Conservation (phyloP, 1,284 basidiomycete species). For the Puccinia novopanici region DNA sequence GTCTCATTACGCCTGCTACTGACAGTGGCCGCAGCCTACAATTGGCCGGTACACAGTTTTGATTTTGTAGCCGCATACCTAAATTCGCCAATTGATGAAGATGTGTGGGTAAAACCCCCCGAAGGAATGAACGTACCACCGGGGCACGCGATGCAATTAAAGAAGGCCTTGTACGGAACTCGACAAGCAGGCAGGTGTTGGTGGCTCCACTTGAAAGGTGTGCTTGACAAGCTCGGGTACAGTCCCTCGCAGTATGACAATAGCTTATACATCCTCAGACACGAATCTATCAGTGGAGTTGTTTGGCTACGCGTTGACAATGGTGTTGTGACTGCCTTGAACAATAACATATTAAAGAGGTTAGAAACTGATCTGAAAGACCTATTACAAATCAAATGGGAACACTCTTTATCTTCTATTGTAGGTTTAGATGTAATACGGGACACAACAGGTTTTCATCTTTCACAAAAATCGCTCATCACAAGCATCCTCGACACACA, state of each 20-base stretch:
- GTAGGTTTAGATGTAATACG: too few relatives aligned
- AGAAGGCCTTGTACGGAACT: conserved; percentile 33
- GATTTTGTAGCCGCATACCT: not conserved
- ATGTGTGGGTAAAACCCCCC: not conserved
- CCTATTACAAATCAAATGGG: too few relatives aligned
- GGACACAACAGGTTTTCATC: too few relatives aligned
- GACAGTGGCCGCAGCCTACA: not conserved
- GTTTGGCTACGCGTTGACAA: conserved; percentile 40
- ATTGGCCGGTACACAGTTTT: conserved; percentile 1
- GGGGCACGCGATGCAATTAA: not conserved
- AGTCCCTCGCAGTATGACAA: too few relatives aligned
- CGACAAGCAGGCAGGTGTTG: too few relatives aligned
- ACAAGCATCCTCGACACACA: too few relatives aligned
- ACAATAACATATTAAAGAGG: not conserved
- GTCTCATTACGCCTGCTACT: not conserved
- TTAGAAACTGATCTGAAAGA: conserved; percentile 2
- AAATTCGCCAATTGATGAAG: conserved; percentile 25
- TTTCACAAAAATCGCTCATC: too few relatives aligned
- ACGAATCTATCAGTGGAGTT: not conserved
- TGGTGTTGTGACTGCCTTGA: conserved; percentile 6
- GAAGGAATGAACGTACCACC: not conserved
- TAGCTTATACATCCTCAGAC: too few relatives aligned
- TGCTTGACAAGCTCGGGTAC: too few relatives aligned
- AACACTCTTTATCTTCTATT: too few relatives aligned
- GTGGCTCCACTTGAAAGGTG: too few relatives aligned